phyloP scores from a whole-genome alignment of 768 basidiomycete species.

The Pleurotus ostreatus region DNA sequence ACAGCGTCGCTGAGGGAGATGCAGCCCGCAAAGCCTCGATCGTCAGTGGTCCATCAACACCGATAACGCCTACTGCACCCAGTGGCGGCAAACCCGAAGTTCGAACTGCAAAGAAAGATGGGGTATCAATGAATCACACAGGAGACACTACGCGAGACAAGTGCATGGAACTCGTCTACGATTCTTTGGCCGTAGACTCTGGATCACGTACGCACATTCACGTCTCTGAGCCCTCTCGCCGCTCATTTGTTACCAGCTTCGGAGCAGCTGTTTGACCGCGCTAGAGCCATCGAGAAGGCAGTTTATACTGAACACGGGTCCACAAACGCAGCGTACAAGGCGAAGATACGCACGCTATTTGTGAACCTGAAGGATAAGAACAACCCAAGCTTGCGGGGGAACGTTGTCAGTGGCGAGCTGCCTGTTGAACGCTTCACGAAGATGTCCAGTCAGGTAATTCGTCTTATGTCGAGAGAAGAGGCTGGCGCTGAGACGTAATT shows the following conservation, averaged over 20 bases:
- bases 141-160: constrained; percentile 81
- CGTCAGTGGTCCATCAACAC: constrained; percentile 33
- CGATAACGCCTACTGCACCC: constrained; percentile 30
- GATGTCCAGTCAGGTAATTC: constrained; percentile 77
- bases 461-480: not conserved
- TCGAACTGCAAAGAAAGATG: constrained; percentile 71
- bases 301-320: constrained; percentile 46
- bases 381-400: constrained; percentile 83
- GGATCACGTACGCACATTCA: constrained; percentile 66
- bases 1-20: no score
- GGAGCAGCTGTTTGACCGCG: constrained; percentile 62
- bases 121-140: constrained; percentile 47
- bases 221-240: not conserved
- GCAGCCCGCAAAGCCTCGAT: constrained; percentile 27
- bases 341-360: constrained; percentile 82
- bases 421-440: constrained; percentile 62
- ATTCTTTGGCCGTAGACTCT: constrained; percentile 84
- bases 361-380: constrained; percentile 95
- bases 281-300: constrained; percentile 67
- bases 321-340: constrained; percentile 53
- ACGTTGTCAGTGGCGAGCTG: constrained; percentile 80
- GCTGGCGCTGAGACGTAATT: not conserved
- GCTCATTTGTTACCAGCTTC: constrained; percentile 39
- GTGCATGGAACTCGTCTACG: constrained; percentile 87
- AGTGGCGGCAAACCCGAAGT: constrained; percentile 25